These are phyloP conservation scores for Elsinoe ampelina DNA, from an alignment of 2,329 filamentous ascomycete genomes.

Conservation along the genomic window DNA sequence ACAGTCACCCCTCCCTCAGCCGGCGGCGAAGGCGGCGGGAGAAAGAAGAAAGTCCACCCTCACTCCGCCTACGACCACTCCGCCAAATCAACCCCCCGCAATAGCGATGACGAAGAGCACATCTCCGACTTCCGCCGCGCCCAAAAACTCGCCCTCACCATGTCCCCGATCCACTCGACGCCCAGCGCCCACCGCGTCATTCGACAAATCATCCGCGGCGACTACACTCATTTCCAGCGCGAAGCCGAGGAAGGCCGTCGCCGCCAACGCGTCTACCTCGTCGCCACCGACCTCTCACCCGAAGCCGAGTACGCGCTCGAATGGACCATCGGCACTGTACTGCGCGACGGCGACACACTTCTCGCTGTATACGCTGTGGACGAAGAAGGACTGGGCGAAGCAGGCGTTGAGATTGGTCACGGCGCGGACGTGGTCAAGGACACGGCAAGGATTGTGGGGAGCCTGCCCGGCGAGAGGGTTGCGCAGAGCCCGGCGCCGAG, in stretches of 20 bases:
- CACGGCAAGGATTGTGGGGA: slow-evolving; percentile 61
- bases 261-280: slow-evolving; percentile 78
- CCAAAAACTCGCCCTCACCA: slow-evolving; percentile 70
- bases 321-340: slow-evolving; percentile 92
- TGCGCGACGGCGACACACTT: slow-evolving; percentile 88
- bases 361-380: slow-evolving; percentile 90
- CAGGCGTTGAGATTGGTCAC: slow-evolving; percentile 53
- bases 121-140: slow-evolving; percentile 77
- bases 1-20: slow-evolving; percentile 21
- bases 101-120: slow-evolving; percentile 80
- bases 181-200: slow-evolving; percentile 72
- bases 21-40: slow-evolving; percentile 14
- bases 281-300: slow-evolving; percentile 90
- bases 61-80: slow-evolving; percentile 73
- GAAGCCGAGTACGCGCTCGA: slow-evolving; percentile 92
- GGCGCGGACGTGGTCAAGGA: slow-evolving; percentile 68
- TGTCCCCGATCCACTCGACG: slow-evolving; percentile 69
- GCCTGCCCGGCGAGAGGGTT: slow-evolving; percentile 40
- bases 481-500: slow-evolving; percentile 18
- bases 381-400: slow-evolving; percentile 54
- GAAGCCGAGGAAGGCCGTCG: slow-evolving; percentile 71
- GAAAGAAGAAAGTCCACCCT: slow-evolving; percentile 54
- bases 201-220: slow-evolving; percentile 80
- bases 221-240: slow-evolving; percentile 66
- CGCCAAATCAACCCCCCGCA: slow-evolving; percentile 51